These are phyloP conservation scores for Coccomyxa sp. DNA, from an alignment of 139 green algal species.

Conservation along the genomic window DNA sequence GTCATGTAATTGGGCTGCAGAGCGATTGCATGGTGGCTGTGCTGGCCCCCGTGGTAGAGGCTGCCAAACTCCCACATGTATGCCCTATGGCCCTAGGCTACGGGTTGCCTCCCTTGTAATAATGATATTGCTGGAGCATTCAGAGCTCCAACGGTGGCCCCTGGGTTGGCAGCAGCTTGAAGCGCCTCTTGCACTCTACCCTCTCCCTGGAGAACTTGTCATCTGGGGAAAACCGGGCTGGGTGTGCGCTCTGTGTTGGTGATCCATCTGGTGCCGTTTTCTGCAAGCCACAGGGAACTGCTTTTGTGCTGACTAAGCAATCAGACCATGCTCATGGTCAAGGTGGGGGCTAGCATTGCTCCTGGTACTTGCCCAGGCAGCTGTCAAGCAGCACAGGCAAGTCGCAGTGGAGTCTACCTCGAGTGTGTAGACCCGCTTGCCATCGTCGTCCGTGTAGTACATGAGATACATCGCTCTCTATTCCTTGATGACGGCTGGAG, in stretches of 20 bases:
- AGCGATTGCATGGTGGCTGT: no score
- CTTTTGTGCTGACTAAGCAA: background rate
- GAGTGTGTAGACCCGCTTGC: slow-evolving; percentile 90
- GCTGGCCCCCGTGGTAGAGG: no score
- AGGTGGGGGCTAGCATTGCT: background rate
- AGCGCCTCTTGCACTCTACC: slow-evolving; percentile 89
- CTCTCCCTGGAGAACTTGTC: slow-evolving; percentile 97
- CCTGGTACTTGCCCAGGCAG: no score
- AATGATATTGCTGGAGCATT: no score
- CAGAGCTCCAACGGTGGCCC: slow-evolving; percentile 47
- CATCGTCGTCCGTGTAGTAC: slow-evolving; percentile 88
- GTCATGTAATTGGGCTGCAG: no score
- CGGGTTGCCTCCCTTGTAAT: no score
- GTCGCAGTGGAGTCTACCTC: slow-evolving; percentile 31
- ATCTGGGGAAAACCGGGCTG: slow-evolving; percentile 94
- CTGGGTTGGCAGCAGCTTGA: slow-evolving; percentile 91
- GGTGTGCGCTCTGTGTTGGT: slow-evolving; percentile 81
- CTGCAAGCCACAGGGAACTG: slow-evolving; percentile 33
- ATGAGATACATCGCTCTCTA: slow-evolving; percentile 99
- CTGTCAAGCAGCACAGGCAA: background rate
- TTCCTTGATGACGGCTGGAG: no score
- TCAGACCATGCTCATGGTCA: background rate
- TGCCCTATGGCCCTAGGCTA: no score
- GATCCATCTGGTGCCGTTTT: slow-evolving; percentile 76
- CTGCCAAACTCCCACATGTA: no score